Percentiles rank a stretch among this genome's conserved stretches.
phyloP scores from a whole-genome alignment of 768 basidiomycete species.

The Tricholoma hemisulphureum region DNA sequence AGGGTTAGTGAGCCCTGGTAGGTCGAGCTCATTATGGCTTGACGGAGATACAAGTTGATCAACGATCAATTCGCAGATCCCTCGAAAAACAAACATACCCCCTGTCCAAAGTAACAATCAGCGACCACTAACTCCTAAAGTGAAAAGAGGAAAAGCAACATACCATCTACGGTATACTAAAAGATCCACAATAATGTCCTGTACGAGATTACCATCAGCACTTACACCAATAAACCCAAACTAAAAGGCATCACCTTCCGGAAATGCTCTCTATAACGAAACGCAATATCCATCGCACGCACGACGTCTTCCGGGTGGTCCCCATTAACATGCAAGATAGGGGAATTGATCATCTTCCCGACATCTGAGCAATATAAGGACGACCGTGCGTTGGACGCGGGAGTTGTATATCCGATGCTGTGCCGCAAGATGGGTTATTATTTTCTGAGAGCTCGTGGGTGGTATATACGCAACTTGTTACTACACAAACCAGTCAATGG shows the following conservation, averaged over 20 bases:
- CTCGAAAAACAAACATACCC: conserved; percentile 30
- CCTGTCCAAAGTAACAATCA: conserved; percentile 23
- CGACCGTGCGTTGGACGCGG: conserved; percentile 78
- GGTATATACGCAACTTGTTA: conserved; percentile 48
- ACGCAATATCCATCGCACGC: conserved; percentile 83
- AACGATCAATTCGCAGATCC: too few relatives aligned
- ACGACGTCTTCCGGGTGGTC: conserved; percentile 90
- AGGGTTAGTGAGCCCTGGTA: conserved; percentile 85
- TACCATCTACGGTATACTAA: conserved; percentile 86
- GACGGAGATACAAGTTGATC: background rate
- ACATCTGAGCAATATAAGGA: conserved; percentile 86
- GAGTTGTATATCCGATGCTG: conserved; percentile 92
- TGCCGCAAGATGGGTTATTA: background rate
- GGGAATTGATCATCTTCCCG: conserved; percentile 88
- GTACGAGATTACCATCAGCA: background rate
- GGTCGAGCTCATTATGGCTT: conserved; percentile 87
- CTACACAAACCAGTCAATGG: conserved; percentile 27
- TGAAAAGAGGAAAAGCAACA: conserved; percentile 13
- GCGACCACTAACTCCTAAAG: background rate
- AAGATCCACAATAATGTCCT: conserved; percentile 86
- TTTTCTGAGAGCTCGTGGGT: background rate
- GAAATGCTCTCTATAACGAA: conserved; percentile 84
- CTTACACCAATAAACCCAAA: background rate
- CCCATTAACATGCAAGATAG: conserved; percentile 88
- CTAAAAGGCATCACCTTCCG: conserved; percentile 52